These are phyloP conservation scores for Teratosphaeria gauchensis DNA, from an alignment of 2,329 filamentous ascomycete genomes.

Conservation along the genomic window DNA sequence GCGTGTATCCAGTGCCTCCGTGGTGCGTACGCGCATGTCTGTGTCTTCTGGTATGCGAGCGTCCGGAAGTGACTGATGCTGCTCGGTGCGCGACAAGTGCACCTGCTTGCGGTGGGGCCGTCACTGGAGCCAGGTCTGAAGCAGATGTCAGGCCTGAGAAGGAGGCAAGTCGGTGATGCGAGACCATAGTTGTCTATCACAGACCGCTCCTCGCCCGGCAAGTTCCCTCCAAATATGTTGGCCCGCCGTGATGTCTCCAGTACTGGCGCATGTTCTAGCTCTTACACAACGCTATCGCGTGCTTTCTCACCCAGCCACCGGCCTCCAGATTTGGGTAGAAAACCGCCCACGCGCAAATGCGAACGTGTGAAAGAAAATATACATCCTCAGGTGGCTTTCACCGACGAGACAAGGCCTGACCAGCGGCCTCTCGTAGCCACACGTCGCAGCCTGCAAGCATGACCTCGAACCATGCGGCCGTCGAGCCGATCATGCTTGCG, in stretches of 20 bases:
- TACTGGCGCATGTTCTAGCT: slow-evolving; percentile 6
- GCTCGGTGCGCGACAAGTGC: slow-evolving; percentile 28
- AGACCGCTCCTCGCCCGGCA: background rate
- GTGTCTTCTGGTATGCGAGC: slow-evolving; percentile 49
- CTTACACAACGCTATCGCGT: background rate
- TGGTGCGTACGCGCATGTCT: slow-evolving; percentile 75
- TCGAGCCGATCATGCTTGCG: no score
- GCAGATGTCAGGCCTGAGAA: slow-evolving; percentile 8
- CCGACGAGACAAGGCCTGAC: background rate
- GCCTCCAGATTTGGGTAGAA: background rate
- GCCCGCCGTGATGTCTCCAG: background rate
- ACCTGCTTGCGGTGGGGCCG: background rate
- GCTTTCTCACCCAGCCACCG: background rate
- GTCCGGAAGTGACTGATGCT: slow-evolving; percentile 56
- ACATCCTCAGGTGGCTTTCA: background rate
- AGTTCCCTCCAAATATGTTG: background rate
- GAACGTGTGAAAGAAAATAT: background rate
- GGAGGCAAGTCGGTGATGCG: slow-evolving; percentile 8
- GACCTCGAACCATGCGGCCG: background rate
- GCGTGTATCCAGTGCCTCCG: slow-evolving; percentile 52
- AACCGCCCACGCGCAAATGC: background rate
- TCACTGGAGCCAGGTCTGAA: slow-evolving; percentile 12
- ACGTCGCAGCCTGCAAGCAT: background rate
- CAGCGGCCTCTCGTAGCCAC: background rate
- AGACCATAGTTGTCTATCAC: slow-evolving; percentile 7